Base-by-base conservation (phyloP, 306 rosid genomes). In the Purshia tridentata region DNA sequence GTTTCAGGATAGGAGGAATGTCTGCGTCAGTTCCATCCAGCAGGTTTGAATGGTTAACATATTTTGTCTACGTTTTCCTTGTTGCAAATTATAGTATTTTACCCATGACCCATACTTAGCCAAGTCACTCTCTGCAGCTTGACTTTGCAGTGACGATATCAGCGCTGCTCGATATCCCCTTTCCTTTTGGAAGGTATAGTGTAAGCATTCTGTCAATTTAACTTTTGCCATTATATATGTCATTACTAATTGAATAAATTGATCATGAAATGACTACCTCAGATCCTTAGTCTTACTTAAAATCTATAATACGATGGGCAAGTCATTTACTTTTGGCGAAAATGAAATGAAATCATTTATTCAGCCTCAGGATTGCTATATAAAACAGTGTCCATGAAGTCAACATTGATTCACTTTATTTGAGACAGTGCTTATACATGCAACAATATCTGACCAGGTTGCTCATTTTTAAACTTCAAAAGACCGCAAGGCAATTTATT, bases 101-200 rank as follows among this genome's bases (percentile, higher is more conserved):
- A 59, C 45, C 76, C 49, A 13, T 53, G 75, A 70, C 66, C 63
- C 61, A 44, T 79, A 83, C 79, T 75, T 44, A 75, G 54, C 65
- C 74, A 29, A 80, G 58, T 81, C 73, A 67, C 75, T 78, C 76
- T 51, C 77, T 88, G 84, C 96, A 94, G 97, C 97, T 94, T 60
- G 98, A 94, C 79, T 94, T 94, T 90, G 92, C 98, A 60, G 97
- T 76, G 75, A 94, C 98, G 52, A 51, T 94, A 78, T 89, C 98
- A 50, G 96, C 95, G 2, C 80, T 91, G 86, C 90, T 94, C 69
- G 98, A 97, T 70, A 74, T 94, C 69, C 97, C 98, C 18, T 91
- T 94, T 84, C 98, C 98, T 79, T 91, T 84, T 70, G 98, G 97
- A 91, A 94, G 98, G 98, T 94, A 95, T 84, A 85, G 91, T 89